Evolutionary conservation across 2,329 filamentous ascomycete genomes (phyloP), one percentile per base, ranked within the genome.

Genomic region (Orbilia brochopaga): DNA sequence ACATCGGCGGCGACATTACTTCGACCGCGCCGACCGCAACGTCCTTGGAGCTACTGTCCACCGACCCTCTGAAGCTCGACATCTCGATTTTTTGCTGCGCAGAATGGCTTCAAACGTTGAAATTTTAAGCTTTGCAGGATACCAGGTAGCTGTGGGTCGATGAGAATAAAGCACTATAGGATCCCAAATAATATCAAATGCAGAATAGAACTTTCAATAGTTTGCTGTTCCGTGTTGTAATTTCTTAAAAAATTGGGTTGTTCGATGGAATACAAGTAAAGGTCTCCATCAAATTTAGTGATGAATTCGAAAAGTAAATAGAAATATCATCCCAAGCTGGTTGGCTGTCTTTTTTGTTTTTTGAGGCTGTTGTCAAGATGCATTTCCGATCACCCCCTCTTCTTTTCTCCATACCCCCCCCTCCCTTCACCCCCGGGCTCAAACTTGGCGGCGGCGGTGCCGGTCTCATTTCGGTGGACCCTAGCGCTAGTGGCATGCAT

Each of bases 231-330:
- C 51, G 6, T 1, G 51, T 53, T 53, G 51, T 53, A 53, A 35
- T 2, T 2, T 8, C 23, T 53, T 24, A 30, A 11, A 23, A 23
- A 17, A n/a, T 53, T 24, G 7, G 51, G 23, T 32, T 53, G 24
- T 35, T 53, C 27, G n/a, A 27, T n/a, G 21, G 23, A 17, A 27
- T n/a, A n/a, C 32, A 10, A 17, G 15, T n/a, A n/a, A 17, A 10
- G 27, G 15, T 35, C 27, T 32, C 27, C 27, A 32, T 32, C 21
- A 17, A 53, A 30, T 30, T 35, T 10, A 5, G 40, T 55, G 52
- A 42, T 55, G 32, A 55, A 55, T 42, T n/a, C n/a, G n/a, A 40
- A 55, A 19, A 17, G 27, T 37, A 19, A 17, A 15, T 37, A 32
- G 27, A 32, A 32, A 32, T 32, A 32, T 3, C 27, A 32, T 32